Conservation (phyloP, 2,329 filamentous ascomycete species). For the Fusarium equiseti region DNA sequence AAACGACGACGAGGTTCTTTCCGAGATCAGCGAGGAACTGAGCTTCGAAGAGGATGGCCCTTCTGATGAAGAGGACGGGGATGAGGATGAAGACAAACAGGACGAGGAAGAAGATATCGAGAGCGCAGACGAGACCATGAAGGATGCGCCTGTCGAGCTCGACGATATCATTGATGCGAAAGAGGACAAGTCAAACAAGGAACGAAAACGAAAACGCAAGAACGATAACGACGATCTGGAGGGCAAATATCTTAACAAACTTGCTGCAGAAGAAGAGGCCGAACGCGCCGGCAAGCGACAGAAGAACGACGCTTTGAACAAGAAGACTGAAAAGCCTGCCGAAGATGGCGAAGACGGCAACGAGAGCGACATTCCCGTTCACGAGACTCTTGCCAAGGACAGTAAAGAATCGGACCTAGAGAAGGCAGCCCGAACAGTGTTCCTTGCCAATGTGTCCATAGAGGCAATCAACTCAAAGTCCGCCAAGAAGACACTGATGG, state of each 20-base stretch:
- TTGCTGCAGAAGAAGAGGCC: slow-evolving; percentile 71
- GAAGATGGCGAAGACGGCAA: slow-evolving; percentile 62
- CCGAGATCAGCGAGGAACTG: slow-evolving; percentile 52
- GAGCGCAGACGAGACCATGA: slow-evolving; percentile 53
- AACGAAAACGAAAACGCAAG: slow-evolving; percentile 75
- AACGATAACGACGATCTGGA: slow-evolving; percentile 78
- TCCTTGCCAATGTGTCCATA: slow-evolving; percentile 90
- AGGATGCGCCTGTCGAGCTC: slow-evolving; percentile 52
- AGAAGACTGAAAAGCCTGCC: slow-evolving; percentile 44
- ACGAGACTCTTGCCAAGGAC: slow-evolving; percentile 68
- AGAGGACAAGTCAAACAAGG: slow-evolving; percentile 54
- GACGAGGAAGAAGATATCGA: slow-evolving; percentile 55
- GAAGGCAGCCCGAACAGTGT: slow-evolving; percentile 90
- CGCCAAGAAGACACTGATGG: slow-evolving; percentile 80
- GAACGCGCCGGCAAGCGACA: slow-evolving; percentile 67
- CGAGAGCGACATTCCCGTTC: slow-evolving; percentile 61
- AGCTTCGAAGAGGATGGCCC: slow-evolving; percentile 51
- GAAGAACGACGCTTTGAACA: slow-evolving; percentile 55
- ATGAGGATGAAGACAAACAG: slow-evolving; percentile 38
- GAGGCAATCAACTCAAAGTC: slow-evolving; percentile 85
- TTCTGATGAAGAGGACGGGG: slow-evolving; percentile 44
- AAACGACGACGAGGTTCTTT: slow-evolving; percentile 52
- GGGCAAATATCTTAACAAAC: slow-evolving; percentile 74
- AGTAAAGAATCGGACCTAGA: slow-evolving; percentile 75
- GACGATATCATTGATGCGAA: slow-evolving; percentile 53